Conservation (phyloP, 169 alveolate species). For the Plasmodium blacklocki region DNA sequence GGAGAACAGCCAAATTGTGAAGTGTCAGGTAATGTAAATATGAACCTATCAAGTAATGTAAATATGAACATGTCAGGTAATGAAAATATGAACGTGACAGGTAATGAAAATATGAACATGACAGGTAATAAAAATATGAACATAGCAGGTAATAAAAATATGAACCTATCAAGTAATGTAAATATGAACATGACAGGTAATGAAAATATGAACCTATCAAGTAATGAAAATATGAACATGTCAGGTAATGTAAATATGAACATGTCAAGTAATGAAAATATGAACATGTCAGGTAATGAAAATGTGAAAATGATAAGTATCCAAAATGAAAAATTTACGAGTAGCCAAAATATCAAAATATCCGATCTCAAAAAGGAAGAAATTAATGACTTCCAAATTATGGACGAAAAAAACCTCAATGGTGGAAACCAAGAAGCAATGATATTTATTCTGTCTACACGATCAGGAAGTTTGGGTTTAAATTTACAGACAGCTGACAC, state of each 20-base stretch:
- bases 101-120: not conserved
- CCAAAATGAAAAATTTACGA: not conserved
- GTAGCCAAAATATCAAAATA: not conserved
- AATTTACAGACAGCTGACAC: conserved; percentile 97
- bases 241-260: not conserved
- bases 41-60: no score
- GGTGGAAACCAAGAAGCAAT: conserved; percentile 18
- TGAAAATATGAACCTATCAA: not conserved
- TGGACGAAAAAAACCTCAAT: not conserved
- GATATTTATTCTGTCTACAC: conserved; percentile 91
- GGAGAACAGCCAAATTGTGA: not conserved
- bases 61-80: no score
- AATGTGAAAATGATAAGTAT: not conserved
- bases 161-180: not conserved
- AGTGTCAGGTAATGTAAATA: no score
- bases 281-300: not conserved
- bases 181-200: not conserved
- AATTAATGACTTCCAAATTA: not conserved
- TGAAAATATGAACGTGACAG: not conserved
- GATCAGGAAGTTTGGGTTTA: conserved; percentile 99
- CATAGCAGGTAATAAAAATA: not conserved
- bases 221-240: not conserved
- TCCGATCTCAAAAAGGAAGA: not conserved
- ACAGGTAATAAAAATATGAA: not conserved
- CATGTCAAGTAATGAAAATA: not conserved